A percentile compares a stretch with the other conserved stretches of the same genome.
Evolutionary conservation across 2,329 filamentous ascomycete genomes (phyloP).

Genomic region (Helminthosporium solani): DNA sequence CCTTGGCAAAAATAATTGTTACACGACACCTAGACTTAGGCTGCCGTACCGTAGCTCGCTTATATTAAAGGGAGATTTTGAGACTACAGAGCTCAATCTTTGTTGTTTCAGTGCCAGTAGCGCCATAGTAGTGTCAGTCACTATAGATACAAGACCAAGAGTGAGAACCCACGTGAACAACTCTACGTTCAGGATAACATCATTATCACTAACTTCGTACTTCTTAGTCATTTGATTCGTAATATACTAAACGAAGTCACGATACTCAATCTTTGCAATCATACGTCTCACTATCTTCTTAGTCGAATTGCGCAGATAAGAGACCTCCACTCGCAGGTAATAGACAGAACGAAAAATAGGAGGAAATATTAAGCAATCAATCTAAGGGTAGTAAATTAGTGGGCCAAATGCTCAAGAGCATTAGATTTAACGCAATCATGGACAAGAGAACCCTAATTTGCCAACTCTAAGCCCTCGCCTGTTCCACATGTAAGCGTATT

Average conservation of each 20-base stretch:
- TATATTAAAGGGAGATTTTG: constrained; percentile 33
- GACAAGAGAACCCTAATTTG: constrained; percentile 37
- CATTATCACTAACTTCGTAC: constrained; percentile 35
- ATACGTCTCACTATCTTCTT: constrained; percentile 34
- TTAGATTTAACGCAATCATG: constrained; percentile 39
- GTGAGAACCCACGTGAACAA: constrained; percentile 28
- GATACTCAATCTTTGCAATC: constrained; percentile 31
- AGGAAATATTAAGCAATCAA: constrained; percentile 25
- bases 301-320: constrained; percentile 32
- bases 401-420: constrained; percentile 32
- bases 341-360: constrained; percentile 31
- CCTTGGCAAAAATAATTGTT: no score
- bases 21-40: no score
- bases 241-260: constrained; percentile 41
- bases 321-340: constrained; percentile 27
- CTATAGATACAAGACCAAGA: neutral
- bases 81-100: constrained; percentile 36
- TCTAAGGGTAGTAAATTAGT: constrained; percentile 29
- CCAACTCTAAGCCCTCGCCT: constrained; percentile 34
- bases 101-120: constrained; percentile 38
- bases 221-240: constrained; percentile 36
- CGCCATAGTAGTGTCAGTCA: constrained; percentile 10
- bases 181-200: constrained; percentile 36
- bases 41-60: no score
- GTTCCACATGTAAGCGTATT: constrained; percentile 1